Base-by-base conservation (phyloP, 2,329 filamentous ascomycete species). In the Penicillium crustosum region DNA sequence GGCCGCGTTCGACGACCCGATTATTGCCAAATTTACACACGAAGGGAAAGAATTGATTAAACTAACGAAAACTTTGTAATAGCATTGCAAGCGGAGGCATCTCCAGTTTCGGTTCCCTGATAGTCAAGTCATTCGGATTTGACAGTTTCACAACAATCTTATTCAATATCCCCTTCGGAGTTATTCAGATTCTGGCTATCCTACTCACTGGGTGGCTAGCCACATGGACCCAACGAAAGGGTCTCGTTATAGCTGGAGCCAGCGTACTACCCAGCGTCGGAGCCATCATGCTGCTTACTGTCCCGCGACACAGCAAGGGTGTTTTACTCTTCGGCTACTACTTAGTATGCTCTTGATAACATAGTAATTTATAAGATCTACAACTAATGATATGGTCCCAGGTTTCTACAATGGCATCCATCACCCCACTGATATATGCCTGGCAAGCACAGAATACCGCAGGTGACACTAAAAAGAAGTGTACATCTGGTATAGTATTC, bases 251-350 rank as follows among this genome's bases (percentile, higher is more conserved):
- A 47, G 71, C 76, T 0, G 69, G 70, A 0, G 62, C 79, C 27
- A 70, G 73, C 23, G 59, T 77, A 1, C 57, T 79, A 0, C 75
- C 79, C 0, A 70, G 73, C 1, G 64, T 77, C 15, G 79, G 80
- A 0, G 73, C 78, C 1, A 70, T 82, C 33, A 66, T 83, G 23
- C 79, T 83, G 74, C 70, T 83, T 42, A 78, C 78, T 0, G 74
- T 83, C 0, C 77, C 79, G 0, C 73, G 79, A 3, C 61, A 73
- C 1, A 73, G 82, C 25, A 81, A 81, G 59, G 80, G 79, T 0
- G 79, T 78, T 7, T 66, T 83, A 33, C 69, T 83, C 12, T 77
- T 83, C 47, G 80, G 80, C 0, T 83, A 82, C 60, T 83, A 83
- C 59, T 68, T 83, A 15, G 79, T 82, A 54, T 27, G 59, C 4